phyloP scores from a whole-genome alignment of 768 basidiomycete genomes.

The Epithele typhae region DNA sequence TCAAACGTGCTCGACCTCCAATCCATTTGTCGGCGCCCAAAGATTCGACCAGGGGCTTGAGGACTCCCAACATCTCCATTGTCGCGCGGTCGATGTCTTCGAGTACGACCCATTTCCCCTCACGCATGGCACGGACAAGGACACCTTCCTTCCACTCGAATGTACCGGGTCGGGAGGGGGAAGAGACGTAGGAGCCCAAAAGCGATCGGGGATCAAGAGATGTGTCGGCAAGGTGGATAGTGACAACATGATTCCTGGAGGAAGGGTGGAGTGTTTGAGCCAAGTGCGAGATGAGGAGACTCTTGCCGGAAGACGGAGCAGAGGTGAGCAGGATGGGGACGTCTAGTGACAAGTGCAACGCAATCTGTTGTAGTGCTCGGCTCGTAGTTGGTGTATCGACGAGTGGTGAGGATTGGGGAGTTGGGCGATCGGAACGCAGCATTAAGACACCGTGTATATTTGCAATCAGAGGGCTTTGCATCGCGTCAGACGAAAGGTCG shows the following conservation, averaged over 20 bases:
- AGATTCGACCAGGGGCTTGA: conserved; percentile 82
- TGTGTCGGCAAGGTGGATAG: conserved; percentile 90
- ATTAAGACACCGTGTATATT: conserved; percentile 68
- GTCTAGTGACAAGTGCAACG: conserved; percentile 59
- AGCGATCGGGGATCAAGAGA: conserved; percentile 92
- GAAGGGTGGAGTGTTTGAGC: conserved; percentile 60
- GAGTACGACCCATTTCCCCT: conserved; percentile 90
- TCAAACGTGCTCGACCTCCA: conserved; percentile 62
- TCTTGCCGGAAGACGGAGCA: conserved; percentile 85
- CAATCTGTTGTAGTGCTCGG: conserved; percentile 55
- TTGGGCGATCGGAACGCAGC: conserved; percentile 38
- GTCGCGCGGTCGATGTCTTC: conserved; percentile 91
- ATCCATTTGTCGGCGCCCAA: conserved; percentile 66
- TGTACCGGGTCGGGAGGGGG: conserved; percentile 72
- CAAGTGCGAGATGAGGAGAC: conserved; percentile 73
- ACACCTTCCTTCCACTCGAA: conserved; percentile 98
- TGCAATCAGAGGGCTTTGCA: conserved; percentile 46
- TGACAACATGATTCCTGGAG: conserved; percentile 65
- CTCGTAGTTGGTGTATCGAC: conserved; percentile 63
- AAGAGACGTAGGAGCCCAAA: conserved; percentile 90
- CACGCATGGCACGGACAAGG: conserved; percentile 81
- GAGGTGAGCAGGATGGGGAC: conserved; percentile 82
- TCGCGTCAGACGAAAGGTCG: not conserved
- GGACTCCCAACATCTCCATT: conserved; percentile 80
- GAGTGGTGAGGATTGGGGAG: conserved; percentile 31